Evolutionary conservation across 1,284 basidiomycete species (phyloP).

Genomic region (Inonotus hispidus): DNA sequence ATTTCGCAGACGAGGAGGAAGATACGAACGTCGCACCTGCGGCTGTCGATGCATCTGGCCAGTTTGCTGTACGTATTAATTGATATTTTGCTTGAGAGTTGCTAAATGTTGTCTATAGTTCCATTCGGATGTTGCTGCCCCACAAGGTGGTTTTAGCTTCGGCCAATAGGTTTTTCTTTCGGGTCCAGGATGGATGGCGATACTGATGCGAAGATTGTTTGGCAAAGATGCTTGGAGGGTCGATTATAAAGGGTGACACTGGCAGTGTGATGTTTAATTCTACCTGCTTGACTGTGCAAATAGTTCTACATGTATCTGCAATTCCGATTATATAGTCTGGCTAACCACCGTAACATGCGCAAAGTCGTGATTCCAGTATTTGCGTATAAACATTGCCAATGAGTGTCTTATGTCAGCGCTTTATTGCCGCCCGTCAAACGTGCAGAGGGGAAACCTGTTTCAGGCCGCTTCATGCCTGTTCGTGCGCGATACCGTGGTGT

Average conservation of each 20-base stretch:
- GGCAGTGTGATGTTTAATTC: slow-evolving; percentile 1
- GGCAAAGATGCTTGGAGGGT: not conserved
- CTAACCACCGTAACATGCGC: not conserved
- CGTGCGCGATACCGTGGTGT: not conserved
- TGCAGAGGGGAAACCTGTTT: not conserved
- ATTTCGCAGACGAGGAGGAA: slow-evolving; percentile 86
- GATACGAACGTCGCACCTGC: slow-evolving; percentile 78
- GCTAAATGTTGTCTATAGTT: slow-evolving; percentile 43
- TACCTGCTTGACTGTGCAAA: not conserved
- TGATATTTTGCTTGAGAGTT: slow-evolving; percentile 8
- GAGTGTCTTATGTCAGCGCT: slow-evolving; percentile 7
- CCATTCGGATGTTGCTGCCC: slow-evolving; percentile 75
- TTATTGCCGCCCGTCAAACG: not conserved
- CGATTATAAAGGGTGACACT: not conserved
- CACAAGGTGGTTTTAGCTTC: slow-evolving; percentile 94
- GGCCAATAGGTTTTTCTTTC: slow-evolving; percentile 36
- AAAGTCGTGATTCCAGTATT: not conserved
- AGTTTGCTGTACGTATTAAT: slow-evolving; percentile 73
- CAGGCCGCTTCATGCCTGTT: not conserved
- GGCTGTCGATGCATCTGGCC: slow-evolving; percentile 81
- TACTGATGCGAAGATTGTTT: not conserved
- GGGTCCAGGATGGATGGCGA: not conserved
- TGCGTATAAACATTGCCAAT: not conserved
- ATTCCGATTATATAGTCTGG: not conserved
- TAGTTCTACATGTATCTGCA: not conserved